Evolutionary conservation across 2,329 filamentous ascomycete species (phyloP).

Genomic region (Claviceps africana): DNA sequence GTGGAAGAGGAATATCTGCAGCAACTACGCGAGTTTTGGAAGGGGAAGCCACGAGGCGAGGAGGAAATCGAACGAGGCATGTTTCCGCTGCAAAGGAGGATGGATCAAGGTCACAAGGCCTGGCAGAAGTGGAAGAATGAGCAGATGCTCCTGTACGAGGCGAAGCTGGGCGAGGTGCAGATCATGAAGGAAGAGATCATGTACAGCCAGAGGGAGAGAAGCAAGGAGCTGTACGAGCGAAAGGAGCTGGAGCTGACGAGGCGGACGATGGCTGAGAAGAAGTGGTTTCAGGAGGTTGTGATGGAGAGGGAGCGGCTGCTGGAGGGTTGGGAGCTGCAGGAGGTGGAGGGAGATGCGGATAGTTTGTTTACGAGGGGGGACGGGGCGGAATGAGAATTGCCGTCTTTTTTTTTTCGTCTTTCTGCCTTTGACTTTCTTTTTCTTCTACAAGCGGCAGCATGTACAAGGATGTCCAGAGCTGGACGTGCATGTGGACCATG

Average conservation of each 20-base stretch:
- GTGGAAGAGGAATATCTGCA: conserved; percentile 31
- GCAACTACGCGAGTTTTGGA: conserved; percentile 26
- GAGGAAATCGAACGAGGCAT: conserved; percentile 20
- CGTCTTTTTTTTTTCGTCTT: too few species aligned
- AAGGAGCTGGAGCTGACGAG: conserved; percentile 18
- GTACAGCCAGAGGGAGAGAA: conserved; percentile 22
- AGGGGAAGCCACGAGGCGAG: conserved; percentile 19
- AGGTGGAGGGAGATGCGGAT: conserved; percentile 28
- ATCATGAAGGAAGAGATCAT: conserved; percentile 28
- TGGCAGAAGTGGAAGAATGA: conserved; percentile 28
- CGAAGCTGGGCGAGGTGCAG: conserved; percentile 24
- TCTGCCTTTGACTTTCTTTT: too few species aligned
- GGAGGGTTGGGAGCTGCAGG: conserved; percentile 24
- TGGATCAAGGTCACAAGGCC: conserved; percentile 26
- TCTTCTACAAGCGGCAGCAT: too few species aligned
- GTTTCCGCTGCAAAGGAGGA: conserved; percentile 20
- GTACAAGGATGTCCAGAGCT: too few species aligned
- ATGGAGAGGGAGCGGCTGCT: conserved; percentile 31
- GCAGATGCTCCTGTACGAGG: conserved; percentile 24
- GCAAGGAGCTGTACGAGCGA: conserved; percentile 16
- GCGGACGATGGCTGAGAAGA: conserved; percentile 28
- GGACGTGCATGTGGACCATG: neutral
- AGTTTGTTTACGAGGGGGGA: conserved; percentile 16
- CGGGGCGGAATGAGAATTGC: neutral
- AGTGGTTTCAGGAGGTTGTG: conserved; percentile 32